These are phyloP conservation scores for Penicillium sp. DNA, from an alignment of 2,329 filamentous ascomycete species.

Conservation along the genomic window DNA sequence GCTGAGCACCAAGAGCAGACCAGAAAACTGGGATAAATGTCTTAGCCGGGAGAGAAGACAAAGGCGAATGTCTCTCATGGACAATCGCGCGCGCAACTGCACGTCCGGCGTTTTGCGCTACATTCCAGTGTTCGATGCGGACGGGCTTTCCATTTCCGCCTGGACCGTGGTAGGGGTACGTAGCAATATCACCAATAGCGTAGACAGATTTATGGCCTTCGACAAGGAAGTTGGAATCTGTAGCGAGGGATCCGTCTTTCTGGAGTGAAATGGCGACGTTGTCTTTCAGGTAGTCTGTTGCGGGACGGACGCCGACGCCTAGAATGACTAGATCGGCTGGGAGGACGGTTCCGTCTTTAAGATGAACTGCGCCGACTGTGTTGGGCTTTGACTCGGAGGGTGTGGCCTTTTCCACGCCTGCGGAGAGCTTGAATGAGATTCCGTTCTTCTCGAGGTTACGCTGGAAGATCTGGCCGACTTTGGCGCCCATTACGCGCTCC, in stretches of 20 bases:
- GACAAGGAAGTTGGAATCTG: constrained; percentile 78
- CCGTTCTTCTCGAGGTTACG: constrained; percentile 79
- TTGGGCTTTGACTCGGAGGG: constrained; percentile 66
- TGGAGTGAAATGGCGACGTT: constrained; percentile 71
- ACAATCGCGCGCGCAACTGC: constrained; percentile 76
- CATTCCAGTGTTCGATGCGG: constrained; percentile 98
- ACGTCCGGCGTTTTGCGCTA: constrained; percentile 89
- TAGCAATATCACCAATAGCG: constrained; percentile 92
- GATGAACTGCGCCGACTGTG: constrained; percentile 74
- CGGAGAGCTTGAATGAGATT: constrained; percentile 82
- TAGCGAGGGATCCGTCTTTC: constrained; percentile 80
- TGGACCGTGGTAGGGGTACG: constrained; percentile 90
- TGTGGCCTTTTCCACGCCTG: constrained; percentile 78
- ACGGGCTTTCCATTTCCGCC: constrained; percentile 71
- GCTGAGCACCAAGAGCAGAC: constrained; percentile 85
- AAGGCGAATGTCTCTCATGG: constrained; percentile 47
- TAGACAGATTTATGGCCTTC: constrained; percentile 74
- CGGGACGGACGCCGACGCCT: constrained; percentile 83
- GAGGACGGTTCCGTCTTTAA: constrained; percentile 83
- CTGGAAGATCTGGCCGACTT: constrained; percentile 80
- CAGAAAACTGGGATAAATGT: constrained; percentile 94
- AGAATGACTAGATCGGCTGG: constrained; percentile 88
- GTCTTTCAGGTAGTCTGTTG: constrained; percentile 76
- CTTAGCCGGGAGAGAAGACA: constrained; percentile 56
- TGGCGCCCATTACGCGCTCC: constrained; percentile 78